A percentile compares a stretch with the other conserved stretches of the same genome.
These are phyloP conservation scores for Candida caryicola DNA, from an alignment of 805 yeast species.

Conservation along the genomic window DNA sequence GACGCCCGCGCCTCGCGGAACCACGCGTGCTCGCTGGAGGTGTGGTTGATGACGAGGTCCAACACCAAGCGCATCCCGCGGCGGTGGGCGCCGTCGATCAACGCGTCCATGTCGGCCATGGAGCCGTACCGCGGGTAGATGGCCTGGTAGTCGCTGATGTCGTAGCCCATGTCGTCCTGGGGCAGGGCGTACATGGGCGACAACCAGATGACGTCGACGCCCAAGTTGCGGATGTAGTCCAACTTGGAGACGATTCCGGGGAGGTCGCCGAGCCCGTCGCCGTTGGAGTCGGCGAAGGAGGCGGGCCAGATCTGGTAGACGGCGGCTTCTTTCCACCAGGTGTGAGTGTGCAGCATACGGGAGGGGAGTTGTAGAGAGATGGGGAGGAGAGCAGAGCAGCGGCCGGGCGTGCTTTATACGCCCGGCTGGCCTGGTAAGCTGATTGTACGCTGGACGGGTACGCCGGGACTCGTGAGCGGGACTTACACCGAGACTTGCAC, in stretches of 20 bases:
- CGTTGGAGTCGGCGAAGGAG: conserved; percentile 54
- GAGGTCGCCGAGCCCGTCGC: conserved; percentile 58
- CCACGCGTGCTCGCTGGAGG: conserved; percentile 56
- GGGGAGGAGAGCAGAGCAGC: no score
- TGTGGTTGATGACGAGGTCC: conserved; percentile 59
- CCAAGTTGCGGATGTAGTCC: conserved; percentile 50
- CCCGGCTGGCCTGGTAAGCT: no score
- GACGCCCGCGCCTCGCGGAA: conserved; percentile 54
- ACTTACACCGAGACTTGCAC: no score
- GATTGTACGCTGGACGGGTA: no score
- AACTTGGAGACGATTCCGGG: conserved; percentile 52
- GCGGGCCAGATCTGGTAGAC: conserved; percentile 63
- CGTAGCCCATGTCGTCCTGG: conserved; percentile 63
- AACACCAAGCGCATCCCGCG: conserved; percentile 50
- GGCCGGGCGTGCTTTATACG: no score
- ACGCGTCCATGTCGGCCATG: conserved; percentile 47
- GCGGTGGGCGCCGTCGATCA: conserved; percentile 46
- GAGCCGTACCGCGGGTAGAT: conserved; percentile 54
- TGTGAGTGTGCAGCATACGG: conserved; percentile 1
- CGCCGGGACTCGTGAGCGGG: no score
- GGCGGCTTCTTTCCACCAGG: conserved; percentile 58
- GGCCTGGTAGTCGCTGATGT: conserved; percentile 52
- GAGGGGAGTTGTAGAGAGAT: neutral
- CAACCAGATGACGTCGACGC: conserved; percentile 54
- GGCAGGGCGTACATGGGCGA: conserved; percentile 59